Base-by-base conservation (phyloP, 805 yeast genomes). In the Monosporozyma servazzii region DNA sequence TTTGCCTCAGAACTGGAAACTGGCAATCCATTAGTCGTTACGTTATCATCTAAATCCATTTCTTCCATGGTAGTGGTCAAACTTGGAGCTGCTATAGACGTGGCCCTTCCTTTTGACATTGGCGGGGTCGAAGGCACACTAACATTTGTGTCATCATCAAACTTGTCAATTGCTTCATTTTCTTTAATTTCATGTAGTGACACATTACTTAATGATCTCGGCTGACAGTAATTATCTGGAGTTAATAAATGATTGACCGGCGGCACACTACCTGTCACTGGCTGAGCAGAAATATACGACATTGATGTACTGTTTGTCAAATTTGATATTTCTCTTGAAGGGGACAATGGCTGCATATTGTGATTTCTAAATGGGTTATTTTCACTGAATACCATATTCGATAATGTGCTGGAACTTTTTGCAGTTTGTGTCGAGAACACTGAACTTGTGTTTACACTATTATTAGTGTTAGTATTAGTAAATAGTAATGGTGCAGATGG, bases 161-260 rank as follows among this genome's bases (percentile, higher is more conserved):
- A 56, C 47, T 61, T 60, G 30, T 52, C 56, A 1, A 61, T 54
- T 51, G 58, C 63, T 45, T 60, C 67, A 52, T 70, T 68, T 54
- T 70, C 73, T 18, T 61, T 59, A 17, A 70, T 71, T 43, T 67
- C 65, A 48, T 62, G 63, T 30, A 69, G 54, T 1, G 74, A 69
- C 1, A 56, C 53, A 45, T 59, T 65, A 51, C 64, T 66, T 39
- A 53, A 25, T 46, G 56, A 58, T 27, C 53, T 57, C 4, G 20
- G 39, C 47, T 41, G 41, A 21, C 18, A 9, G 23, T 41, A 41
- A 21, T 20, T 41, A 5, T 13, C 44, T 15, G 29, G 29, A 13
- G 44, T 15, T 13, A 15, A 17, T 33, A 33, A 33, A 15, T 33
- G n/a, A 39, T 39, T 39, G 23, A 3, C 18, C 17, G 18, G 18